Evolutionary conservation across 148 eudicot species (phyloP).

Genomic region (Pharnaceum exiguum): DNA sequence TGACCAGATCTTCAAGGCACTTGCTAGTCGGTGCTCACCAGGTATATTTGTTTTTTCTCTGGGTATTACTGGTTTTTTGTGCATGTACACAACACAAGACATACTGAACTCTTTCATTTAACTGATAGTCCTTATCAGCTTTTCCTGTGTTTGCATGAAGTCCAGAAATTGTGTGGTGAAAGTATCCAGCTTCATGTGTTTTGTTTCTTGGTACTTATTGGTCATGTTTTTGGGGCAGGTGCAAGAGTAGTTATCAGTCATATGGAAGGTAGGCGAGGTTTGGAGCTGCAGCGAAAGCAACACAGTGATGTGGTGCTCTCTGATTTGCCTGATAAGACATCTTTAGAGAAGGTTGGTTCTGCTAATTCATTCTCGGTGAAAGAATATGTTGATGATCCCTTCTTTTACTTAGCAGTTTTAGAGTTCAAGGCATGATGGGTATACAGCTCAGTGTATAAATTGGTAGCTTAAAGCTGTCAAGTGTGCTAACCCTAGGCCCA

Average conservation of each 20-base stretch:
- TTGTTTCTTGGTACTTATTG: not conserved
- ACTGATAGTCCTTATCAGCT: no score
- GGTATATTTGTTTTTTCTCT: slow-evolving; percentile 36
- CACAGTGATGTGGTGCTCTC: slow-evolving; percentile 62
- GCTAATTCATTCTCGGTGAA: slow-evolving; percentile 36
- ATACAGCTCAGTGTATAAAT: not conserved
- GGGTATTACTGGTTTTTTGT: not conserved
- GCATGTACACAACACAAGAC: no score
- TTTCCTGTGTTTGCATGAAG: no score
- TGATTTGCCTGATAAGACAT: slow-evolving; percentile 49
- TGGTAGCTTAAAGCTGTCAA: not conserved
- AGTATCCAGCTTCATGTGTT: not conserved
- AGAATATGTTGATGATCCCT: slow-evolving; percentile 51
- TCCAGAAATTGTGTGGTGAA: no score
- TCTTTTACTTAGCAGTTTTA: slow-evolving; percentile 58
- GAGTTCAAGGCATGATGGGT: slow-evolving; percentile 27
- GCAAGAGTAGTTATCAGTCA: slow-evolving; percentile 89
- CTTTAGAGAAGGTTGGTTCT: slow-evolving; percentile 49
- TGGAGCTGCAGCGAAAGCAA: slow-evolving; percentile 49
- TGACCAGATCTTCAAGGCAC: slow-evolving; percentile 52
- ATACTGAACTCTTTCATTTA: no score
- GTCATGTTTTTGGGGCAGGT: slow-evolving; percentile 33
- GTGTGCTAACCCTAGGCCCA: no score
- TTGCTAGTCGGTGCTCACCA: slow-evolving; percentile 59
- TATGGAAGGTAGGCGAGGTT: slow-evolving; percentile 56